Base-by-base conservation (phyloP, 75 land plant species). In the Selaginella tamariscina region DNA sequence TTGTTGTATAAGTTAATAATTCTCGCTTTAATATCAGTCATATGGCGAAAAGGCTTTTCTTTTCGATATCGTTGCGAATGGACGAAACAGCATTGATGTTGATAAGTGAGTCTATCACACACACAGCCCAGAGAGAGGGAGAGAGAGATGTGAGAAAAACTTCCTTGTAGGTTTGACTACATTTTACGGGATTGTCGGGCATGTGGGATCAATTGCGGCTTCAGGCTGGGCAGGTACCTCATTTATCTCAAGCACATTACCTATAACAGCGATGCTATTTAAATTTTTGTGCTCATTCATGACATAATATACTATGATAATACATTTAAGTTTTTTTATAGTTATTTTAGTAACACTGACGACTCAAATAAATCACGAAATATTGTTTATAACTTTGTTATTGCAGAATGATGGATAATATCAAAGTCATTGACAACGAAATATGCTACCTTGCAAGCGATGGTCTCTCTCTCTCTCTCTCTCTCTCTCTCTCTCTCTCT, bases 61-160 rank as follows among this genome's bases (percentile, higher is more conserved):
- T 54, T 94, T 82, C 74, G 98, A 94, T 56, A 90, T 94, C 77
- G 98, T 94, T 66, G 98, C 98, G 57, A 94, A 94, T 85, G 98
- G 96, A 31, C 88, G 96, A 55, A 94, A 90, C 78, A 84, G 91
- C 68, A 90, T 90, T 64, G 98, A 94, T 66, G 98, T 94, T 70
- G 98, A 94, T 79, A 94, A 94, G 98, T 39, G 49, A 39, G 49
- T 39, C 15, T 39, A 39, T 39, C 49, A 39, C 15, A 5, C 15
- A 5, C 49, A 15, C 49, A 24, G 1, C 2, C 62, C 62, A 57
- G 20, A 2, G 60, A 27, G 60, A 27, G 2, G 15, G 60, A 56
- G 60, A 27, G 2, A 56, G 9, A 27, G 60, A 56, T 56, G 60
- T 27, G 28, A 20, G 1, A 1, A 27, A 24, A 27, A 15, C 27